Conservation (phyloP, 2,329 filamentous ascomycete genomes). For the Epichloe festucae region DNA sequence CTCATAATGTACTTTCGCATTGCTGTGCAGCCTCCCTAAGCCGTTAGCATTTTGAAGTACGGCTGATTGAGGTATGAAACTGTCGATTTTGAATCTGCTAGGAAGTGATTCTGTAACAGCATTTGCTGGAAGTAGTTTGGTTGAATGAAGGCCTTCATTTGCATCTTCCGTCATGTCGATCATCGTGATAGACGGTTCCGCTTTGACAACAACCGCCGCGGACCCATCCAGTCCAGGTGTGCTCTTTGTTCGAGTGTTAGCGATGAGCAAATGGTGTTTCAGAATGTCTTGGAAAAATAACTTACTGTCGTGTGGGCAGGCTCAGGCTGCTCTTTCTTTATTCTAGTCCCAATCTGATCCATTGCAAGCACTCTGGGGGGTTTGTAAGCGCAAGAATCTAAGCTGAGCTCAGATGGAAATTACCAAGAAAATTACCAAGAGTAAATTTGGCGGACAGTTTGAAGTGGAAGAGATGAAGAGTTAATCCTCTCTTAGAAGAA, state of each 20-base stretch:
- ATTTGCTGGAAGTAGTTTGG: neutral
- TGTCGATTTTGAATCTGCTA: neutral
- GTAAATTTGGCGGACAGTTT: too few relatives aligned
- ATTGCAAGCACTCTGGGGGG: neutral
- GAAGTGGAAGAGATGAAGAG: neutral
- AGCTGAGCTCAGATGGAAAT: too few relatives aligned
- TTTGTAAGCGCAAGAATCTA: neutral
- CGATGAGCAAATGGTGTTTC: neutral
- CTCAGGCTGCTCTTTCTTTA: neutral
- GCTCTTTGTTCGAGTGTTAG: neutral
- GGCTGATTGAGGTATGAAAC: neutral
- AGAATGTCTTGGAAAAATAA: neutral
- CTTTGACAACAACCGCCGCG: neutral
- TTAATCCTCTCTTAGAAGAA: neutral
- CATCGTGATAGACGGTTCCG: neutral
- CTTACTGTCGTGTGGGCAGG: neutral
- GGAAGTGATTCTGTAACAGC: neutral
- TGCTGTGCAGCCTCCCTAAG: neutral
- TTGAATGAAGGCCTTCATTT: neutral
- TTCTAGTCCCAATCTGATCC: neutral
- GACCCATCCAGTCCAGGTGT: neutral
- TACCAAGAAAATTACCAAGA: neutral
- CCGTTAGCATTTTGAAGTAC: neutral
- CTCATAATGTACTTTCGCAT: neutral
- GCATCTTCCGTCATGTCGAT: neutral